Evolutionary conservation across 2,329 filamentous ascomycete genomes (phyloP).

Genomic region (Clonostachys byssicola): DNA sequence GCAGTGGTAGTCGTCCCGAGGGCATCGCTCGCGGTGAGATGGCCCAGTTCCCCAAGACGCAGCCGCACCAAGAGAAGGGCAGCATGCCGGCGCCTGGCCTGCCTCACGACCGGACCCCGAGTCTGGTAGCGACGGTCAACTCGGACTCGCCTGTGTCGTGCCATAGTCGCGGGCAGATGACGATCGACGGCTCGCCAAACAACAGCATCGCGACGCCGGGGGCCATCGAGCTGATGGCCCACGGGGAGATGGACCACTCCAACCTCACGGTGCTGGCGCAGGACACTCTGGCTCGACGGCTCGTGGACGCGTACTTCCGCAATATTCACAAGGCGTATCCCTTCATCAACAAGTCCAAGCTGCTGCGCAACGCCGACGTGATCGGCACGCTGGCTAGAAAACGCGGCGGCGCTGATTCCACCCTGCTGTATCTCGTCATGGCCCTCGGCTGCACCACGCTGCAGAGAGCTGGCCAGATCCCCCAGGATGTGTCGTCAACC

Average conservation of each 20-base stretch:
- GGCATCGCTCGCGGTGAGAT: neutral
- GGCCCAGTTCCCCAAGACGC: no score
- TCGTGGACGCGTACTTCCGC: constrained; percentile 37
- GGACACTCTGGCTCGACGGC: constrained; percentile 19
- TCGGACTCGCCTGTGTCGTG: neutral
- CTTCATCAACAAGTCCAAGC: constrained; percentile 30
- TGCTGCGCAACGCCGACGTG: constrained; percentile 25
- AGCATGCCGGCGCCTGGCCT: neutral
- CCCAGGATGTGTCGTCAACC: constrained; percentile 23
- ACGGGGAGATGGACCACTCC: no score
- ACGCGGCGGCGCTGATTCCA: constrained; percentile 20
- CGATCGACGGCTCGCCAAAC: neutral
- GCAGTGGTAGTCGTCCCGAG: neutral
- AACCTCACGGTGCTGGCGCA: neutral
- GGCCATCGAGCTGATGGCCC: no score
- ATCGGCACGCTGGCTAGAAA: constrained; percentile 13
- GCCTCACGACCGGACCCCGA: neutral
- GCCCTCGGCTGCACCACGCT: constrained; percentile 39
- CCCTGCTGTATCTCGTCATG: constrained; percentile 35
- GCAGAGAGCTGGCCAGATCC: constrained; percentile 33
- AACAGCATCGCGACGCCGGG: neutral
- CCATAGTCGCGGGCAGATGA: no score
- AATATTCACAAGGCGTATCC: constrained; percentile 39
- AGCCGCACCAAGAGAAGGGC: neutral
- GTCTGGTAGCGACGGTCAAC: neutral